Evolutionary conservation across 768 basidiomycete species (phyloP).

Genomic region (Lentinula detonsa): DNA sequence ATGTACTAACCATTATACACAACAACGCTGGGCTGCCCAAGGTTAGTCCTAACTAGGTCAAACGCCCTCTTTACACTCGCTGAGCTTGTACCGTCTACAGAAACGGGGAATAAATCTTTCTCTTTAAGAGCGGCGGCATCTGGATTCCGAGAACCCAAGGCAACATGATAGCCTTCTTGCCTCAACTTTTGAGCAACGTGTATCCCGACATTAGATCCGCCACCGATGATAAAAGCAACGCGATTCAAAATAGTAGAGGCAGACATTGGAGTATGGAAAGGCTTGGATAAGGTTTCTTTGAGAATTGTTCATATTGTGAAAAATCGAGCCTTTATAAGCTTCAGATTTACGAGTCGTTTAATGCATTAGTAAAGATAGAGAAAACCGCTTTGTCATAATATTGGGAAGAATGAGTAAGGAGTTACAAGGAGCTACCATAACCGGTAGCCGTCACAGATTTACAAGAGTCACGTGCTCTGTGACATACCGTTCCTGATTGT

Average conservation of each 20-base stretch:
- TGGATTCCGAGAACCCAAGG: constrained; percentile 21
- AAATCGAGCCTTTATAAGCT: no score
- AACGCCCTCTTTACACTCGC: constrained; percentile 30
- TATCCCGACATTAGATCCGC: constrained; percentile 19
- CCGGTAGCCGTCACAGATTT: not conserved
- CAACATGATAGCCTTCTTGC: constrained; percentile 22
- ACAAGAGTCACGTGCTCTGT: not conserved
- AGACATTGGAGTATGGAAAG: no score
- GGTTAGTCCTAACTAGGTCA: constrained; percentile 23
- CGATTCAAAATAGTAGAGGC: not conserved
- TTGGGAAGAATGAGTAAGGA: not conserved
- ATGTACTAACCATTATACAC: constrained; percentile 34
- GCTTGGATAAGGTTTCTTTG: not conserved
- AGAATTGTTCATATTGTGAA: not conserved
- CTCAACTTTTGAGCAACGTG: constrained; percentile 20
- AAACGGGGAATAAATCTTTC: constrained; percentile 23
- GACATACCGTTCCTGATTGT: not conserved
- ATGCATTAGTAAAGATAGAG: no score
- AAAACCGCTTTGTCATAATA: no score
- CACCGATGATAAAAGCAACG: constrained; percentile 24
- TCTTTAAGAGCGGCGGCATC: constrained; percentile 8
- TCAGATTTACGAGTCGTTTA: no score
- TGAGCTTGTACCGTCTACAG: constrained; percentile 28
- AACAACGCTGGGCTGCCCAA: constrained; percentile 39
- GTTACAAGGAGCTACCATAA: not conserved